A percentile compares a stretch with the other conserved stretches of the same genome.
These are phyloP conservation scores for Vigna nakashimae DNA, from an alignment of 306 rosid genomes.

Conservation along the genomic window DNA sequence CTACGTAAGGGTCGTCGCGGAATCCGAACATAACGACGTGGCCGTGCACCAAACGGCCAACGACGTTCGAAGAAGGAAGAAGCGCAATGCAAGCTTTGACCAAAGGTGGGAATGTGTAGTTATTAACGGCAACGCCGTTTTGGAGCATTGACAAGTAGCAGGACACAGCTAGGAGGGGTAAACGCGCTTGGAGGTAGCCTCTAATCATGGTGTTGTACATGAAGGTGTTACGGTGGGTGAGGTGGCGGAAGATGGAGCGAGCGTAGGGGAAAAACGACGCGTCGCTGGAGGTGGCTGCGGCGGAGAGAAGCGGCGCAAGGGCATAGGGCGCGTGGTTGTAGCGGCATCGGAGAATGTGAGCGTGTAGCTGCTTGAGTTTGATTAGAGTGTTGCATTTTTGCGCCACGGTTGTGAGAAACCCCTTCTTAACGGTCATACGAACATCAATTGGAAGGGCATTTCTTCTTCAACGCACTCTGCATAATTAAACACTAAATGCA, in stretches of 20 bases:
- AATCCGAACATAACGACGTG: slow-evolving; percentile 67
- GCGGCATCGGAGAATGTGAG: slow-evolving; percentile 65
- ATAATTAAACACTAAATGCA: too few relatives aligned
- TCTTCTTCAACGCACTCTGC: too few relatives aligned
- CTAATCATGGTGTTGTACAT: slow-evolving; percentile 80
- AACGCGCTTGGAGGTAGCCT: slow-evolving; percentile 48
- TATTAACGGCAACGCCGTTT: slow-evolving; percentile 61
- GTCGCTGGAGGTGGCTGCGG: slow-evolving; percentile 55
- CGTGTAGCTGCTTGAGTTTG: slow-evolving; percentile 81
- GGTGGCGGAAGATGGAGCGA: slow-evolving; percentile 57
- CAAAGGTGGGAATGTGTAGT: slow-evolving; percentile 80
- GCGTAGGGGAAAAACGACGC: slow-evolving; percentile 62
- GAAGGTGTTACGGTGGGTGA: slow-evolving; percentile 65
- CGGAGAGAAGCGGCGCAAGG: slow-evolving; percentile 68
- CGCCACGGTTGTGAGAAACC: slow-evolving; percentile 44
- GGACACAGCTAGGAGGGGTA: slow-evolving; percentile 51
- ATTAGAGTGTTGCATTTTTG: slow-evolving; percentile 60
- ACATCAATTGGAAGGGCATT: too few relatives aligned
- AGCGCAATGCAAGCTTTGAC: slow-evolving; percentile 67
- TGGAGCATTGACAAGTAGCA: slow-evolving; percentile 68
- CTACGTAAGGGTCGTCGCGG: slow-evolving; percentile 63
- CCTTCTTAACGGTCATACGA: slow-evolving; percentile 50
- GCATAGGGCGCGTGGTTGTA: slow-evolving; percentile 52
- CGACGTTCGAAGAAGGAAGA: background rate
- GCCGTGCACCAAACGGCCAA: slow-evolving; percentile 68